Percentiles rank a stretch among this genome's conserved stretches.
These are phyloP conservation scores for Daldinia vernicosa DNA, from an alignment of 495 filamentous ascomycete species.

Conservation along the genomic window DNA sequence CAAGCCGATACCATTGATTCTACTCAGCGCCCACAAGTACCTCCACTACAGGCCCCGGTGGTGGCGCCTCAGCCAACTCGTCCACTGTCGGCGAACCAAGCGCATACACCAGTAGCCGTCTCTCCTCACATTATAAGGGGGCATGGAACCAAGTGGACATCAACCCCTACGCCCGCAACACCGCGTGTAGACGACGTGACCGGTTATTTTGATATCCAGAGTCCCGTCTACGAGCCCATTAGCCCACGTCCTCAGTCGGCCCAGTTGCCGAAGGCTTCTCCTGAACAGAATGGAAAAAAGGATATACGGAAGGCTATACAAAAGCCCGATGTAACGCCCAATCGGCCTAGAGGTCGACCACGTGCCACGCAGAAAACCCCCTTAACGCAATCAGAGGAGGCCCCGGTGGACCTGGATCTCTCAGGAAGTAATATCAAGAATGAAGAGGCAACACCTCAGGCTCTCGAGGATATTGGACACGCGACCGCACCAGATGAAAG, in stretches of 20 bases:
- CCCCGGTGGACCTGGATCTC: constrained; percentile 57
- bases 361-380: constrained; percentile 46
- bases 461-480: constrained; percentile 59
- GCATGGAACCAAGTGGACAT: constrained; percentile 60
- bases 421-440: constrained; percentile 67
- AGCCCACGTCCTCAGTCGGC: constrained; percentile 56
- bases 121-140: constrained; percentile 46
- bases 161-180: constrained; percentile 56
- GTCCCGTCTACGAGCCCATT: constrained; percentile 57
- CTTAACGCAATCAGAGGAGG: constrained; percentile 64
- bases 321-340: constrained; percentile 41
- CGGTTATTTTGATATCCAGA: constrained; percentile 46
- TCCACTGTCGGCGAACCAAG: constrained; percentile 25
- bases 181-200: constrained; percentile 47
- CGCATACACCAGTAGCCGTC: constrained; percentile 33
- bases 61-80: constrained; percentile 28
- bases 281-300: constrained; percentile 43
- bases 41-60: constrained; percentile 40
- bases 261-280: constrained; percentile 41
- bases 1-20: constrained; percentile 41
- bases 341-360: constrained; percentile 48
- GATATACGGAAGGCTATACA: constrained; percentile 36
- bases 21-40: constrained; percentile 33
- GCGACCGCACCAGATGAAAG: constrained; percentile 58
- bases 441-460: constrained; percentile 70